Evolutionary conservation across 202 grass and related monocot genomes (phyloP).

Genomic region (Dendrocalamus latiflorus): DNA sequence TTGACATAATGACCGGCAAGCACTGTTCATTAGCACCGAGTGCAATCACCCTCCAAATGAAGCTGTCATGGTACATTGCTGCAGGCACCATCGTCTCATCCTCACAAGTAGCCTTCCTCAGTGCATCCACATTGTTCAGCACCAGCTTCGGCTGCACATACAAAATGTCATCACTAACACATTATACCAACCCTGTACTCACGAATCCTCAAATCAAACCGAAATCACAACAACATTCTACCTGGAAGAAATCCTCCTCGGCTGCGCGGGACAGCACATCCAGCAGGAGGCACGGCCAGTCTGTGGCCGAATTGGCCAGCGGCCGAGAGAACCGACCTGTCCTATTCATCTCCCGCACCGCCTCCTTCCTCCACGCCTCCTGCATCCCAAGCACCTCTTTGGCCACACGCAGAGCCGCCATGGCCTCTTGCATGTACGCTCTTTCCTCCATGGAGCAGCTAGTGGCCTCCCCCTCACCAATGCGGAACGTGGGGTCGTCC

Average conservation of each 20-base stretch:
- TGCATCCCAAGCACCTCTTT: constrained; percentile 78
- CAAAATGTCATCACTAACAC: background rate
- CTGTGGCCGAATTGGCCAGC: constrained; percentile 66
- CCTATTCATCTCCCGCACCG: constrained; percentile 60
- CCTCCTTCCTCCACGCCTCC: constrained; percentile 67
- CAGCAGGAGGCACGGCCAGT: constrained; percentile 83
- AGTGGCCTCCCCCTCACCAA: constrained; percentile 36
- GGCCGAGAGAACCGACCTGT: constrained; percentile 56
- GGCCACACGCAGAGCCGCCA: constrained; percentile 57
- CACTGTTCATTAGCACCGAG: constrained; percentile 75
- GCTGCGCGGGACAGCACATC: constrained; percentile 71
- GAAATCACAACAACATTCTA: constrained; percentile 10
- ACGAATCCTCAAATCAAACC: background rate
- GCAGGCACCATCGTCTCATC: constrained; percentile 70
- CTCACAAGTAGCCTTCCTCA: constrained; percentile 52
- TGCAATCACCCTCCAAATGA: constrained; percentile 87
- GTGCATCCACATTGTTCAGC: constrained; percentile 81
- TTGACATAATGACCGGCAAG: constrained; percentile 75
- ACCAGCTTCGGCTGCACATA: constrained; percentile 75
- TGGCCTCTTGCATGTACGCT: constrained; percentile 68
- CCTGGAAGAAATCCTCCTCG: constrained; percentile 79
- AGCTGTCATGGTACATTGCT: constrained; percentile 80
- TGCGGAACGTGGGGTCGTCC: constrained; percentile 14
- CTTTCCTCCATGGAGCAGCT: constrained; percentile 78
- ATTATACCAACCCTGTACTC: background rate